These are phyloP conservation scores for Poa annua DNA, from an alignment of 176 grass and related monocot genomes.

Conservation along the genomic window DNA sequence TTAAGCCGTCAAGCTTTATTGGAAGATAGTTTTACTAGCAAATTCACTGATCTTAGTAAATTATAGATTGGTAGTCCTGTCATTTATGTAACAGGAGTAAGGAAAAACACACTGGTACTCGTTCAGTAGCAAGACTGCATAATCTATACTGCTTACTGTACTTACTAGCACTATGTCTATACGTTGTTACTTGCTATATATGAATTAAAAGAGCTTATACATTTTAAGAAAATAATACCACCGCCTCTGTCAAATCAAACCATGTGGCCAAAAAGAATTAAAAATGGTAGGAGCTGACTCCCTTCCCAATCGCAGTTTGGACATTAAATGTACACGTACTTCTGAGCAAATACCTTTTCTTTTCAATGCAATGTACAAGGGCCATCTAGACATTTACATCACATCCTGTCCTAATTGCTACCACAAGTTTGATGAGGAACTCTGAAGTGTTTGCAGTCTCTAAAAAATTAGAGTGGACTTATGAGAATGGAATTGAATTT, in stretches of 20 bases:
- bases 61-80: neutral
- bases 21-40: constrained; percentile 9
- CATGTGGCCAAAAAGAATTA: neutral
- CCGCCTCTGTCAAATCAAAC: constrained; percentile 10
- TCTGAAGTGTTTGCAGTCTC: constrained; percentile 10
- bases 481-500: constrained; percentile 34
- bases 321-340: neutral
- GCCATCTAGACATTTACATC: constrained; percentile 19
- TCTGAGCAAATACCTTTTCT: neutral
- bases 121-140: constrained; percentile 15
- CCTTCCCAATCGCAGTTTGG: neutral
- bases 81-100: constrained; percentile 33
- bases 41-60: constrained; percentile 11
- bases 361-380: constrained; percentile 1
- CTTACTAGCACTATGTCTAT: neutral
- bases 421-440: constrained; percentile 9
- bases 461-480: neutral
- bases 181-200: constrained; percentile 2
- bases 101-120: neutral
- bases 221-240: neutral
- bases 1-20: constrained; percentile 1
- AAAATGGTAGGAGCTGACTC: neutral
- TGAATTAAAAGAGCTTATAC: neutral
- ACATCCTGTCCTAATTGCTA: neutral
- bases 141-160: constrained; percentile 21